Evolutionary conservation across 257 asterid genomes (phyloP).

Genomic region (Capsicum baccatum): DNA sequence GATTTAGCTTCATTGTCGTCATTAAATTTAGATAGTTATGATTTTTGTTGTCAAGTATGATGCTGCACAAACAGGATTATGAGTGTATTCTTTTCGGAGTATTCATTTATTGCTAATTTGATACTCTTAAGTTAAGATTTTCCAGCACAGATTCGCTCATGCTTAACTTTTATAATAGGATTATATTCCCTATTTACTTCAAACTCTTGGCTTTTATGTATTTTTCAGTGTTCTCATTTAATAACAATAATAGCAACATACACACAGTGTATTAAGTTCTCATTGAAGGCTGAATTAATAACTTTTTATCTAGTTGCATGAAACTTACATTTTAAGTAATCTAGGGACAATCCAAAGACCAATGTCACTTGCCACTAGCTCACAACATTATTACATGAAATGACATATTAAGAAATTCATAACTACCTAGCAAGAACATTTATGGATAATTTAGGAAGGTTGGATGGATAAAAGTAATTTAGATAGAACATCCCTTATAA

Average conservation of each 20-base stretch:
- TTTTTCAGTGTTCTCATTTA: slow-evolving; percentile 3
- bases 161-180: background rate
- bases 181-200: background rate
- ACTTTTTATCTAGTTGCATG: background rate
- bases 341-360: background rate
- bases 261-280: too few species aligned
- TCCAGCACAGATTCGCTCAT: background rate
- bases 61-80: background rate
- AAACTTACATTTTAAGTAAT: background rate
- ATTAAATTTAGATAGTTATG: too few species aligned
- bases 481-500: background rate
- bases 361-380: background rate
- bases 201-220: background rate
- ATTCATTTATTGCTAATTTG: background rate
- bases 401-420: background rate
- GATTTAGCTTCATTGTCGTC: too few species aligned
- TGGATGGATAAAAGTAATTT: too few species aligned
- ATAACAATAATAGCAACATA: too few species aligned
- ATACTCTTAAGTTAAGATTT: background rate
- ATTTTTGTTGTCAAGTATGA: background rate
- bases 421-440: too few species aligned
- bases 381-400: background rate
- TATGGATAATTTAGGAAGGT: too few species aligned
- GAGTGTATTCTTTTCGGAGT: background rate
- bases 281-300: background rate